Evolutionary conservation across 495 filamentous ascomycete species (phyloP), one percentile per base, ranked within the genome.

Genomic region (Rhizodiscina lignyota): DNA sequence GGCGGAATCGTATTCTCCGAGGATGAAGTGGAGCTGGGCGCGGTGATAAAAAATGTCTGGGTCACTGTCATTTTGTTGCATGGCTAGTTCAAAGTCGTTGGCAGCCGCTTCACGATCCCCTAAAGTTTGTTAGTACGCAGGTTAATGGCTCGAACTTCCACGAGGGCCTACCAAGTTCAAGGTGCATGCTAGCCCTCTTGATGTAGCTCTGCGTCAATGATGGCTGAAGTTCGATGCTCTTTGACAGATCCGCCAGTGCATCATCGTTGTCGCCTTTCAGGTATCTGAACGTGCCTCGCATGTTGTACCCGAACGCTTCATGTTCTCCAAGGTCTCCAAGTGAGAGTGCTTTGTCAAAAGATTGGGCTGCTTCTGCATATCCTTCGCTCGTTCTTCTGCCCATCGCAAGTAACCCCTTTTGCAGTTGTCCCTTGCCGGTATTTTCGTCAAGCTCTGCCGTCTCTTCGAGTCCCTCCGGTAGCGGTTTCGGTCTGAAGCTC

Each of bases 41-140:
- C 89, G 85, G 64, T 99, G 91, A 59, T 99, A 99, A 70, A 85
- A 99, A 55, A 99, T 93, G 49, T 99, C 89, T 5, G 89, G 86
- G 52, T 99, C 89, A 23, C 80, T 69, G 38, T 72, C 66, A 59
- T 94, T 87, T 52, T 94, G 80, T 35, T 64, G 66, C 52, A 89
- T 75, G 13, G 89, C 89, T 41, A 75, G 67, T 38, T 78, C 76
- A 47, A 99, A 94, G 54, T 99, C 89, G 41, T 75, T 68, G 20
- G 81, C 74, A 21, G 89, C 91, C 42, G 74, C 74, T 15, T 91
- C 83, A 37, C 82, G 83, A 51, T 89, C 74, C 38, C 82, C 84
- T 91, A 36, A 30, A 24, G 6, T 29, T 34, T 23, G 42, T 56
- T 39, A 63, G 54, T 8, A 13, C 13, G 13, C 24, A 8, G 24